phyloP scores from a whole-genome alignment of 2,329 filamentous ascomycete species.

The Colletotrichum musae region DNA sequence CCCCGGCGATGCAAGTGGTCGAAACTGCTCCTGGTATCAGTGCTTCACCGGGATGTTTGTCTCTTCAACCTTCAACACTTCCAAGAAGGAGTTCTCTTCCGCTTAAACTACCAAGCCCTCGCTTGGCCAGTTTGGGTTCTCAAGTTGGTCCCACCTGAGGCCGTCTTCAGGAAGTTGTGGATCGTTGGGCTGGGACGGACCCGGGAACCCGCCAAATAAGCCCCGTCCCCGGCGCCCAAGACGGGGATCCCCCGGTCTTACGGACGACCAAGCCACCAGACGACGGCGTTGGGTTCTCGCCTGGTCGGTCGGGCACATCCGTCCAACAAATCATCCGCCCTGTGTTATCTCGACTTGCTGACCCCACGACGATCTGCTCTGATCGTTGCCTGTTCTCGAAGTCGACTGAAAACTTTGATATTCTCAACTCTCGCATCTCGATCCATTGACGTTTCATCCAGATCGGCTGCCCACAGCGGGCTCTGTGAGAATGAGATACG shows the following conservation, averaged over 20 bases:
- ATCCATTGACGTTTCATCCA: slow-evolving; percentile 27
- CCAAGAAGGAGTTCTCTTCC: neutral
- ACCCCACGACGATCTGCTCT: slow-evolving; percentile 9
- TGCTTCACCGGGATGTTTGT: neutral
- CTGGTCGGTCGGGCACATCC: slow-evolving; percentile 19
- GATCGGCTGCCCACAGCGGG: slow-evolving; percentile 24
- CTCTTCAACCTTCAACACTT: neutral
- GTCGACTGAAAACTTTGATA: slow-evolving; percentile 13
- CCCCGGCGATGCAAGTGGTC: slow-evolving; percentile 6
- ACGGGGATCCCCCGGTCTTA: slow-evolving; percentile 31
- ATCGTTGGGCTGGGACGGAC: slow-evolving; percentile 24
- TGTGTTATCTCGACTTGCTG: slow-evolving; percentile 2
- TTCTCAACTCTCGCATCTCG: slow-evolving; percentile 20
- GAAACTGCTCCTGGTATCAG: neutral
- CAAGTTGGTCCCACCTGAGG: neutral
- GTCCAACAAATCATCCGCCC: neutral
- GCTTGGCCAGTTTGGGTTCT: neutral
- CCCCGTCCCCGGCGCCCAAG: slow-evolving; percentile 29
- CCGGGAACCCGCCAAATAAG: slow-evolving; percentile 14
- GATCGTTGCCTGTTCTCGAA: neutral
- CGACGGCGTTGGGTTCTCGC: slow-evolving; percentile 26
- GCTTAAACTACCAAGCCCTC: neutral
- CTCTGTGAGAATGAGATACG: neutral
- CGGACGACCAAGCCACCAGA: slow-evolving; percentile 8
- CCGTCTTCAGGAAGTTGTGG: slow-evolving; percentile 14